Conservation (phyloP, 352 stramenopile species). For the Phytopythium litorale region DNA sequence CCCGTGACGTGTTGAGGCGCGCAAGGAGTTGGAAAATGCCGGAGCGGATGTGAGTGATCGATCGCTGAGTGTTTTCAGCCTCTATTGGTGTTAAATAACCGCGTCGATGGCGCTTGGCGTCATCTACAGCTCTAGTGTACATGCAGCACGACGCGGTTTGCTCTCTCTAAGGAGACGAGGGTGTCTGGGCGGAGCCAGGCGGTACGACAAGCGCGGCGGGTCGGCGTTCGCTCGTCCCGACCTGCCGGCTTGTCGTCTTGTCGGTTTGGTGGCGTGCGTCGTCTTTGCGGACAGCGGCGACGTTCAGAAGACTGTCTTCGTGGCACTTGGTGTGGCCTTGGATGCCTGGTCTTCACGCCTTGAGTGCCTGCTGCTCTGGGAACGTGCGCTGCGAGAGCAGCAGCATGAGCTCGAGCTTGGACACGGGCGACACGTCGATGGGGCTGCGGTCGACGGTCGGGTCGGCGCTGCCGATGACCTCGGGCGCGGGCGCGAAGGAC, state of each 20-base stretch:
- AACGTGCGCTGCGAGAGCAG: constrained; percentile 76
- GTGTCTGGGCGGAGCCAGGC: neutral
- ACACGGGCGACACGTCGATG: constrained; percentile 75
- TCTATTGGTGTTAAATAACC: constrained; percentile 9
- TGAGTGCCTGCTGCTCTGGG: constrained; percentile 15
- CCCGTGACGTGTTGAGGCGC: too few species aligned
- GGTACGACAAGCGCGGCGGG: neutral
- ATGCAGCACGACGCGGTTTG: constrained; percentile 2
- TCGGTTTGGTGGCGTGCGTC: neutral
- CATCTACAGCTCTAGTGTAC: constrained; percentile 7
- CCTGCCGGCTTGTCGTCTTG: neutral
- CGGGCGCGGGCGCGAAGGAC: constrained; percentile 48
- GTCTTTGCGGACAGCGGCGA: neutral
- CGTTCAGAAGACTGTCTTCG: neutral
- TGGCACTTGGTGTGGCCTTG: neutral
- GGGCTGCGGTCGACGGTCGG: constrained; percentile 63
- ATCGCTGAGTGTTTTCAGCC: neutral
- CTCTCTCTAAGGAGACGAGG: neutral
- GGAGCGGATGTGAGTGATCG: too few species aligned
- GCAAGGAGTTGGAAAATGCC: too few species aligned
- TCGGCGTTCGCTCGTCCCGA: neutral
- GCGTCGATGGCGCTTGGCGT: neutral
- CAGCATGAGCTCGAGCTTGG: constrained; percentile 67
- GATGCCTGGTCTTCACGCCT: constrained; percentile 15
- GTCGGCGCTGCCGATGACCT: constrained; percentile 77